Evolutionary conservation across 352 stramenopile genomes (phyloP), one percentile per base, ranked within the genome.

Genomic region (Pythium sukuiense): DNA sequence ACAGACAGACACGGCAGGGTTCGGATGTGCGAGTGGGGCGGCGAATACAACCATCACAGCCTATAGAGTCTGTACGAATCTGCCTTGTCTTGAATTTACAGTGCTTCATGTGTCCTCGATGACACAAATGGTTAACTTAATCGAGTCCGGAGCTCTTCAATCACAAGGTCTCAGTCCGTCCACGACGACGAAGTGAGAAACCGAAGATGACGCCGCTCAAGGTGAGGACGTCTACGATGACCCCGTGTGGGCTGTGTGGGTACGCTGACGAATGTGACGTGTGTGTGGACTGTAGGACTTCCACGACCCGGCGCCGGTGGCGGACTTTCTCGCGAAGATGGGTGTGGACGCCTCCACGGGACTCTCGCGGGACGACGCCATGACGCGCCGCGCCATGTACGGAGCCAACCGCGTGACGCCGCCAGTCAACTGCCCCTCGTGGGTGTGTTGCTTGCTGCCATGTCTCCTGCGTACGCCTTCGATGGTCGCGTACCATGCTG

Each of bases 401-500:
- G 92, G 89, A 30, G 76, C 92, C 39, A 99, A 99, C 73, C 79
- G 85, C 45, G 85, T 98, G 59, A 87, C 83, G 46, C 89, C 92
- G 37, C 96, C 96, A 1, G 81, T 98, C 3, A 87, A 97, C 67
- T 98, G 94, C 65, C 96, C 96, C 6, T 92, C 90, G 41, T 98
- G 93, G 94, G 70, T 98, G 18, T 99, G 96, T 70, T 97, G 90
- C 63, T 62, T 99, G 58, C 72, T 99, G 55, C 94, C 96, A 8
- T 98, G 94, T 75, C 90, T 99, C 35, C 85, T 97, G 63, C 86
- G 90, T 55, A 92, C 94, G 20, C 68, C 84, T 16, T 93, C 85
- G 50, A 98, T 98, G 91, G 92, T 96, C 73, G 74, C 83, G 45
- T 98, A 97, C 71, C 77, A 88, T 41, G 58, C 72, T 20, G 83